Evolutionary conservation across 345 rosid genomes (phyloP).

Genomic region (Syzygium grande): DNA sequence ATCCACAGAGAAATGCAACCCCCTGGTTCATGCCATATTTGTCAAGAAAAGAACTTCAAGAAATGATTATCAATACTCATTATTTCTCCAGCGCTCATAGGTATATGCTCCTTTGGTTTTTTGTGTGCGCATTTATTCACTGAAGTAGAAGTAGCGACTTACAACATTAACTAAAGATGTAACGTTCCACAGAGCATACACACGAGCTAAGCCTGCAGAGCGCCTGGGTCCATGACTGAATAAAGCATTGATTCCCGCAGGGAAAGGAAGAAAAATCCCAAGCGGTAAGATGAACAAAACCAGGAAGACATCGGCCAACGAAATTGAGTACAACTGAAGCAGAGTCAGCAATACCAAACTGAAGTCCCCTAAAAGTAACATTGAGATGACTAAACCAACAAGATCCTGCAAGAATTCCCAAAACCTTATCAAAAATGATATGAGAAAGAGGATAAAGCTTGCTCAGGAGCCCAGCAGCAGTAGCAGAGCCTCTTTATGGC

Average conservation of each 20-base stretch:
- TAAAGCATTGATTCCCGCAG: conserved; percentile 98
- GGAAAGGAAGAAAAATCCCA: conserved; percentile 91
- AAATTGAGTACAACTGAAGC: conserved; percentile 93
- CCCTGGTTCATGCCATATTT: conserved; percentile 32
- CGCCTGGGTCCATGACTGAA: conserved; percentile 98
- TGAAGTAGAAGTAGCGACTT: conserved; percentile 23
- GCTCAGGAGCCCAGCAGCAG: background rate
- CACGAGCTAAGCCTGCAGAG: conserved; percentile 93
- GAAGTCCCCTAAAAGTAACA: conserved; percentile 96
- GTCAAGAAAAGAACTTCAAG: background rate
- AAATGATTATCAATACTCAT: background rate
- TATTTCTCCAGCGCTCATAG: background rate
- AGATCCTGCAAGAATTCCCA: conserved; percentile 57
- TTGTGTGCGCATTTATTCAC: background rate
- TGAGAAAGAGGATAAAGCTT: background rate
- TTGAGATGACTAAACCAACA: conserved; percentile 96
- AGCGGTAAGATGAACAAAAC: conserved; percentile 85
- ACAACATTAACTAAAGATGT: conserved; percentile 87
- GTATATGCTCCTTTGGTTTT: background rate
- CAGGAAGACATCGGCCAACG: conserved; percentile 75
- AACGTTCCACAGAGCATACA: conserved; percentile 90
- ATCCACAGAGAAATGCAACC: conserved; percentile 90
- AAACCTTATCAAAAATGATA: conserved; percentile 1
- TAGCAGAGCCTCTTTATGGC: background rate
- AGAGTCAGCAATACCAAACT: conserved; percentile 96